Conservation (phyloP, 2,329 filamentous ascomycete genomes). For the Plenodomus lindquistii region DNA sequence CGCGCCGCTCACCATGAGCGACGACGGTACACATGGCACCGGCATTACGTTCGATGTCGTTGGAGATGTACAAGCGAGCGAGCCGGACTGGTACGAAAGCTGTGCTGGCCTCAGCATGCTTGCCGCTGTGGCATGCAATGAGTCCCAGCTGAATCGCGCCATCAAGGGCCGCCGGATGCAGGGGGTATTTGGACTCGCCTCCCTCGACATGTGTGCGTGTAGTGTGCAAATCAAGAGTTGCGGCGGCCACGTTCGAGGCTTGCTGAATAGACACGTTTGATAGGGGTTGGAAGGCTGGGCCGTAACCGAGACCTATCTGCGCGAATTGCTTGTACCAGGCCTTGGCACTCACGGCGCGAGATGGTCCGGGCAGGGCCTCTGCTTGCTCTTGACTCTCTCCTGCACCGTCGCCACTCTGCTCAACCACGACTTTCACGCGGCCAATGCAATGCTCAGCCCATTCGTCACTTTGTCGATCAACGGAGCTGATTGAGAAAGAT, state of each 20-base stretch:
- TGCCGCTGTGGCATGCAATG: constrained; percentile 19
- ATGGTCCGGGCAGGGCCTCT: no score
- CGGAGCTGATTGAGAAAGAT: constrained; percentile 22
- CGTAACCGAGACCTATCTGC: constrained; percentile 24
- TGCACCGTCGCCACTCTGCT: no score
- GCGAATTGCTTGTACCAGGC: constrained; percentile 27
- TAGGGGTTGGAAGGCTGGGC: constrained; percentile 21
- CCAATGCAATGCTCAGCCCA: constrained; percentile 31
- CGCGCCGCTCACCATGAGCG: constrained; percentile 7
- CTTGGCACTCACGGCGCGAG: constrained; percentile 2
- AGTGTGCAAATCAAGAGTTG: constrained; percentile 12
- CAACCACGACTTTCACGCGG: constrained; percentile 12
- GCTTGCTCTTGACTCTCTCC: no score
- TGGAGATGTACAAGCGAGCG: neutral
- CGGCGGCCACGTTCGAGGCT: constrained; percentile 4
- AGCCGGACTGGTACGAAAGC: constrained; percentile 14
- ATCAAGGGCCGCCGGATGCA: constrained; percentile 43
- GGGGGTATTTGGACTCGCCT: constrained; percentile 31
- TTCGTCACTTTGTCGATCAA: neutral
- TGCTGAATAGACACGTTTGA: constrained; percentile 10
- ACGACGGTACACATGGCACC: constrained; percentile 5
- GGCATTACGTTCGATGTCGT: no score
- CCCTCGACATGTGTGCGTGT: constrained; percentile 9
- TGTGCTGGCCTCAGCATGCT: constrained; percentile 5
- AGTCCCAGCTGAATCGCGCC: constrained; percentile 31